phyloP scores from a whole-genome alignment of 352 stramenopile genomes.

The Peronospora tabacina region DNA sequence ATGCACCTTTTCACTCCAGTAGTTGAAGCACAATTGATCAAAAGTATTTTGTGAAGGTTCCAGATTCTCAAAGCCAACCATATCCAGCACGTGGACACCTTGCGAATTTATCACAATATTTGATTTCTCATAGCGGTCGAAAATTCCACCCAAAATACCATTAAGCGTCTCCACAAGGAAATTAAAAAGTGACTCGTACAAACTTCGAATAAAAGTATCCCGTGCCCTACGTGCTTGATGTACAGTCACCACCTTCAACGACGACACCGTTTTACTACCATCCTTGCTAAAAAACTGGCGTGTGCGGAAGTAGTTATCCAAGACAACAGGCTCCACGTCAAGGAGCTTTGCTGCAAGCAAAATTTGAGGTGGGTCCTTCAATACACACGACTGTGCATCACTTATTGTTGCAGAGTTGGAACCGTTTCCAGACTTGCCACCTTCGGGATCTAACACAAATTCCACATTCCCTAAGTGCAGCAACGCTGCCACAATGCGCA shows the following conservation, averaged over 20 bases:
- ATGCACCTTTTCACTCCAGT: conserved; percentile 82
- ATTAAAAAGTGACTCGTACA: conserved; percentile 74
- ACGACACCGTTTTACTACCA: conserved; percentile 60
- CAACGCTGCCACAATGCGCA: conserved; percentile 64
- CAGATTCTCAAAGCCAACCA: conserved; percentile 65
- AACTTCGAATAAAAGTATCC: conserved; percentile 70
- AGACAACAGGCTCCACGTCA: conserved; percentile 67
- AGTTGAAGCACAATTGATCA: conserved; percentile 76
- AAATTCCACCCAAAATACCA: conserved; percentile 70
- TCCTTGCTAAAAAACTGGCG: conserved; percentile 76
- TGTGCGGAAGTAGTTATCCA: conserved; percentile 84
- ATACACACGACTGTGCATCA: conserved; percentile 42
- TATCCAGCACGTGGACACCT: conserved; percentile 76
- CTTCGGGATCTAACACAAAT: conserved; percentile 53
- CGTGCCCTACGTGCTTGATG: conserved; percentile 58
- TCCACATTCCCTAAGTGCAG: conserved; percentile 75
- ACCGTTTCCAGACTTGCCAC: conserved; percentile 49
- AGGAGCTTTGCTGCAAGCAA: conserved; percentile 57
- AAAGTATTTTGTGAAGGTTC: conserved; percentile 59
- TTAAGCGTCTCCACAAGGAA: conserved; percentile 79
- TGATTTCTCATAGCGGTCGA: conserved; percentile 77
- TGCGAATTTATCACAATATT: conserved; percentile 77
- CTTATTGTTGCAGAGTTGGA: conserved; percentile 15
- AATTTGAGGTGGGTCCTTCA: conserved; percentile 65
- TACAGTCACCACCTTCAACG: conserved; percentile 75